These are phyloP conservation scores for Rhododendron griersonianum DNA, from an alignment of 148 eudicot genomes.

Conservation along the genomic window DNA sequence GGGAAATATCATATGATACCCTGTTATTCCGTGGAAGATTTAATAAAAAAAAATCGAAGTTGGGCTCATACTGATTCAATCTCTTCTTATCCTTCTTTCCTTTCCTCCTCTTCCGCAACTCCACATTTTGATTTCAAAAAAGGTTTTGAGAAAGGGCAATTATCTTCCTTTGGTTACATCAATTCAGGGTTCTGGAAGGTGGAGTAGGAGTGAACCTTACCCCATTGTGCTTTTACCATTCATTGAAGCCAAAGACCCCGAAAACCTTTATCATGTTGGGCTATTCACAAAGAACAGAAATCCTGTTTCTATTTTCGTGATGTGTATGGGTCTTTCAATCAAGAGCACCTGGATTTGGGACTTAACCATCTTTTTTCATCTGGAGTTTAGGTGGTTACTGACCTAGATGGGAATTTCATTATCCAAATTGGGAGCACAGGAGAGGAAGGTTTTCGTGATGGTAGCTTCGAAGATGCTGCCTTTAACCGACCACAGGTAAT, in stretches of 20 bases:
- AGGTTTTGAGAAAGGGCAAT: background rate
- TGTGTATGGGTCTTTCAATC: background rate
- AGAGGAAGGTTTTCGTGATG: slow-evolving; percentile 90
- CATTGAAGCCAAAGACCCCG: background rate
- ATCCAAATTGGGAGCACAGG: slow-evolving; percentile 91
- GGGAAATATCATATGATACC: background rate
- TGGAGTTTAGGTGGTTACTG: slow-evolving; percentile 79
- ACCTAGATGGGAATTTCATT: slow-evolving; percentile 78
- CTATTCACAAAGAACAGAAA: background rate
- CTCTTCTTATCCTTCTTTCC: background rate
- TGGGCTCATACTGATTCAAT: background rate
- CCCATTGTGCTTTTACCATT: background rate
- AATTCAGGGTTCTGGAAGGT: background rate
- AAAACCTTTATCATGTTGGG: background rate
- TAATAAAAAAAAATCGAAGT: no score
- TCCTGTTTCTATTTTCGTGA: background rate
- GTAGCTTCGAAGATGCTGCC: slow-evolving; percentile 81
- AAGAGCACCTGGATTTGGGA: background rate
- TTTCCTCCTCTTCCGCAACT: background rate
- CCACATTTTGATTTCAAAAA: background rate
- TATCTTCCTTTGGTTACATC: background rate
- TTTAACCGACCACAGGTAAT: slow-evolving; percentile 91
- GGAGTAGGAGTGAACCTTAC: background rate
- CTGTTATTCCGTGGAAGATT: background rate
- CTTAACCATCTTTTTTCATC: slow-evolving; percentile 8